A percentile compares a stretch with the other conserved stretches of the same genome.
Evolutionary conservation across 2,329 filamentous ascomycete species (phyloP).

Genomic region (Aureobasidium sp.): DNA sequence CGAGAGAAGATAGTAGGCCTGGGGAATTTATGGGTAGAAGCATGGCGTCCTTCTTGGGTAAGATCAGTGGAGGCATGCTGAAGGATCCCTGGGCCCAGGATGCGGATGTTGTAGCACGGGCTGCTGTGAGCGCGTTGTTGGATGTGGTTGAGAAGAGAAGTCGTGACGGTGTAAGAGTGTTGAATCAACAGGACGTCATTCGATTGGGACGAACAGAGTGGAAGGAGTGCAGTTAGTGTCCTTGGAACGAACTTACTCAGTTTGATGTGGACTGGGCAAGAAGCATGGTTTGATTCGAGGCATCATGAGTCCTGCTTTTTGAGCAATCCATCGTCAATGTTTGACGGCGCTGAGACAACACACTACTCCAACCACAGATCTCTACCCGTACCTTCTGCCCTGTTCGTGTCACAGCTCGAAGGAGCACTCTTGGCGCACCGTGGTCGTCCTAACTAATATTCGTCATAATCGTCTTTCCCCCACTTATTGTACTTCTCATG

Average conservation of each 20-base stretch:
- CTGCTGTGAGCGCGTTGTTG: conserved; percentile 53
- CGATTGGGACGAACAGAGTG: neutral
- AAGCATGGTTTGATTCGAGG: too few species aligned
- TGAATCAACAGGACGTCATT: conserved; percentile 34
- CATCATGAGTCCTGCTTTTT: too few species aligned
- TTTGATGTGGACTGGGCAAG: too few species aligned
- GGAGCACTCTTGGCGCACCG: too few species aligned
- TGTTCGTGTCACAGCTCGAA: too few species aligned
- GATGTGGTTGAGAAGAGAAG: conserved; percentile 44
- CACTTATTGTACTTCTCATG: conserved; percentile 99
- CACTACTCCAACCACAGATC: too few species aligned
- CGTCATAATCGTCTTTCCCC: conserved; percentile 86
- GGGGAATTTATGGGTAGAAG: conserved; percentile 49
- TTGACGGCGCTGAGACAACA: too few species aligned
- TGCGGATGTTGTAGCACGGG: conserved; percentile 59
- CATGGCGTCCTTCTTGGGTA: conserved; percentile 48
- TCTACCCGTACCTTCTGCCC: too few species aligned
- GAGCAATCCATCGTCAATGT: too few species aligned
- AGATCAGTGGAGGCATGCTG: conserved; percentile 40
- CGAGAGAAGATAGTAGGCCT: conserved; percentile 49
- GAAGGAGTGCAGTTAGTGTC: neutral
- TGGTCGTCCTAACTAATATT: neutral
- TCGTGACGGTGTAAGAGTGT: conserved; percentile 51
- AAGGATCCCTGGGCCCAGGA: conserved; percentile 67
- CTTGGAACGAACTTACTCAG: too few species aligned